These are phyloP conservation scores for Rubia peregrina DNA, from an alignment of 305 asterid species.

Conservation along the genomic window DNA sequence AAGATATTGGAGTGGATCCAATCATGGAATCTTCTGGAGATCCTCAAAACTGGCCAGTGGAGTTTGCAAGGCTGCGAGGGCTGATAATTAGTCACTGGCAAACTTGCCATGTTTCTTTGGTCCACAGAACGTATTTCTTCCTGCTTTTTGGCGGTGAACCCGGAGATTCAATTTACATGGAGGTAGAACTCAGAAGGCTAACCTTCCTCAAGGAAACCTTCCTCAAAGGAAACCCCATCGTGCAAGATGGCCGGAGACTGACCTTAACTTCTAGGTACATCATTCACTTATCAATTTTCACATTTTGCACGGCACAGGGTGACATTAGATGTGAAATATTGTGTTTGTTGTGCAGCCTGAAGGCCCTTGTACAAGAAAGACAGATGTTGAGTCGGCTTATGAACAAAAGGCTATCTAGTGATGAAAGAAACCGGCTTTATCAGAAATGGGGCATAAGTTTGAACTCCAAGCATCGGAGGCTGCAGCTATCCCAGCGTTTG, in stretches of 20 bases:
- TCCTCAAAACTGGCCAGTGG: constrained; percentile 53
- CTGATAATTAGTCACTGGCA: constrained; percentile 66
- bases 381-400: constrained; percentile 61
- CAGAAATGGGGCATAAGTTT: constrained; percentile 68
- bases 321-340: too few species aligned
- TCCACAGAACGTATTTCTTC: constrained; percentile 81
- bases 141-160: constrained; percentile 69
- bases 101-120: constrained; percentile 65
- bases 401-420: constrained; percentile 47
- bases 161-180: constrained; percentile 79
- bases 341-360: constrained; percentile 47
- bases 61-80: constrained; percentile 58
- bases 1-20: constrained; percentile 39
- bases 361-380: constrained; percentile 69
- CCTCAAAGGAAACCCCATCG: constrained; percentile 43
- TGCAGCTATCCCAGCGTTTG: constrained; percentile 49
- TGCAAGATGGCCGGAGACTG: constrained; percentile 53
- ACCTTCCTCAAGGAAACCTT: constrained; percentile 61
- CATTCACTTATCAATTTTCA: not conserved
- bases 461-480: constrained; percentile 61
- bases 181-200: constrained; percentile 74
- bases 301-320: too few species aligned
- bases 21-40: constrained; percentile 29
- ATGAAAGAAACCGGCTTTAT: constrained; percentile 52
- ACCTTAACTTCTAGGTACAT: constrained; percentile 66